Conservation (phyloP, 495 filamentous ascomycete species). For the Filosporella fistucella region DNA sequence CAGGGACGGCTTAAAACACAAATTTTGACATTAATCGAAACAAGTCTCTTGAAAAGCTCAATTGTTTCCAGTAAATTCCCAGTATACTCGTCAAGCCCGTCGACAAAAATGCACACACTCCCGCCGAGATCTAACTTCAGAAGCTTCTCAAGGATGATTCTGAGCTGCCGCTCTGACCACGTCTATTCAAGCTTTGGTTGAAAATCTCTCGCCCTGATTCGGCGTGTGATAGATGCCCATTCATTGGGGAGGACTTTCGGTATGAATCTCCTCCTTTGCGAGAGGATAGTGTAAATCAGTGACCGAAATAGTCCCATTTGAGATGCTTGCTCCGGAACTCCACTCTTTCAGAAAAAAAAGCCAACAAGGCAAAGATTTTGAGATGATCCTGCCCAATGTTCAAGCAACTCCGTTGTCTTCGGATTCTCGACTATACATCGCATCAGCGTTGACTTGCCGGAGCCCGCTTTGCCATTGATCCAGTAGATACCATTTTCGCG, state of each 20-base stretch:
- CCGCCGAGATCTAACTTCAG: background rate
- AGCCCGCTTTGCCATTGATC: constrained; percentile 33
- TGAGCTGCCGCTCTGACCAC: background rate
- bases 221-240: too few species aligned
- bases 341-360: constrained; percentile 35
- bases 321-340: constrained; percentile 23
- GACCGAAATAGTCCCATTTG: constrained; percentile 26
- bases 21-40: constrained; percentile 21
- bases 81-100: constrained; percentile 32
- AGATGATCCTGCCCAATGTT: constrained; percentile 18
- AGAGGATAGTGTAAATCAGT: constrained; percentile 22
- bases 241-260: constrained; percentile 15
- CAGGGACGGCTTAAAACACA: constrained; percentile 32
- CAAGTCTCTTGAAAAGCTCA: constrained; percentile 21
- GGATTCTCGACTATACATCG: constrained; percentile 25
- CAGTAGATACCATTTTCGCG: constrained; percentile 26
- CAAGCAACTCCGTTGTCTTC: constrained; percentile 7
- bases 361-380: constrained; percentile 5
- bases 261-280: constrained; percentile 10
- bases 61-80: constrained; percentile 16
- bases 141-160: background rate
- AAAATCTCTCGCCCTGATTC: too few species aligned
- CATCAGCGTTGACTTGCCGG: constrained; percentile 38
- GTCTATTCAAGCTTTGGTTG: background rate
- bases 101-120: constrained; percentile 25